A percentile compares a stretch with the other conserved stretches of the same genome.
Conservation (phyloP, 208 protist genomes). For the Trypanosoma mega region DNA sequence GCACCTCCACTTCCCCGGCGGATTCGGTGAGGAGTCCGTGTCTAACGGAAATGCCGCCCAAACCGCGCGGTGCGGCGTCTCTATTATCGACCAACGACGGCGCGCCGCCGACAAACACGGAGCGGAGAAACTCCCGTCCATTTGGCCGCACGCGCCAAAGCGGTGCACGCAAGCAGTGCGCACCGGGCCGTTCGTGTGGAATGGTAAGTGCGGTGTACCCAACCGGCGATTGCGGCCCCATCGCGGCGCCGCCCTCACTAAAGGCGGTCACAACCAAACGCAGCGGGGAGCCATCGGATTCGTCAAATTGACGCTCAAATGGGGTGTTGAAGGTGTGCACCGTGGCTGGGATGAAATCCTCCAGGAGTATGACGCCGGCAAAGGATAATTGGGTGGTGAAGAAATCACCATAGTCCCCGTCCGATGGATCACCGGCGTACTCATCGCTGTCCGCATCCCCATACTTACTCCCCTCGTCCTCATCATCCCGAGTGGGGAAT, state of each 20-base stretch:
- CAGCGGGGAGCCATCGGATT: constrained; percentile 33
- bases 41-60: constrained; percentile 33
- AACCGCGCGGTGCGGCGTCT: constrained; percentile 30
- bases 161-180: constrained; percentile 33
- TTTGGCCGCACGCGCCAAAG: constrained; percentile 64
- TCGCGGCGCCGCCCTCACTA: constrained; percentile 42
- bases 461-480: too few relatives aligned
- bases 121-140: constrained; percentile 59
- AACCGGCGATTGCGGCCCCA: constrained; percentile 48
- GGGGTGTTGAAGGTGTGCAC: constrained; percentile 74
- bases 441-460: background rate
- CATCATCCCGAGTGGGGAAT: too few relatives aligned
- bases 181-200: constrained; percentile 42
- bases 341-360: constrained; percentile 41
- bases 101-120: constrained; percentile 53
- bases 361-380: constrained; percentile 34
- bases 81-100: constrained; percentile 52
- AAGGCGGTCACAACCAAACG: constrained; percentile 57
- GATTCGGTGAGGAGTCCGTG: constrained; percentile 45
- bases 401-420: background rate
- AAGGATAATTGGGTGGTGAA: constrained; percentile 69
- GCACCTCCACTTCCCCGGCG: constrained; percentile 41
- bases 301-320: constrained; percentile 53
- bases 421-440: background rate
- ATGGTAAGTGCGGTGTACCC: constrained; percentile 62